phyloP scores from a whole-genome alignment of 768 basidiomycete genomes.

The Auriscalpium vulgare region DNA sequence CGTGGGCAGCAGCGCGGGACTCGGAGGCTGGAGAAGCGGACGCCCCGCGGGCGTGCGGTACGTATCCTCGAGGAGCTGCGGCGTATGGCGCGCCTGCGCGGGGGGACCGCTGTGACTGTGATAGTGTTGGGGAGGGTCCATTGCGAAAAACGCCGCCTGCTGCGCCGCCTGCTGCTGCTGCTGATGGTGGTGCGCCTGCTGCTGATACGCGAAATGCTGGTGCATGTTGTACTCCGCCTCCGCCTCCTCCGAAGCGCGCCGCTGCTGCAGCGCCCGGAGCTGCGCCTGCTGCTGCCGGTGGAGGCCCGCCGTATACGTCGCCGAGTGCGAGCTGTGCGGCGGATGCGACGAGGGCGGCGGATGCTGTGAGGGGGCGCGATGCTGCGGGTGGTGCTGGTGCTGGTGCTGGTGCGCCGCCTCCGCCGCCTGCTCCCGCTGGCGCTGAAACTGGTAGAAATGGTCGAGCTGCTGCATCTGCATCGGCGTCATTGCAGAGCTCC shows the following conservation, averaged over 20 bases:
- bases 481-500: slow-evolving; percentile 80
- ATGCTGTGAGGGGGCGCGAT: slow-evolving; percentile 25
- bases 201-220: slow-evolving; percentile 27
- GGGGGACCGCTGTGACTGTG: background rate
- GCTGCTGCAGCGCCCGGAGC: slow-evolving; percentile 18
- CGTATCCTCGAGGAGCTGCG: background rate
- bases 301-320: slow-evolving; percentile 49
- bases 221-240: slow-evolving; percentile 26
- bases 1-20: slow-evolving; percentile 33
- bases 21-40: background rate
- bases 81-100: background rate
- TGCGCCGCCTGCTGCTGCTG: slow-evolving; percentile 18
- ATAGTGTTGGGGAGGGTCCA: slow-evolving; percentile 28
- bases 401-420: background rate
- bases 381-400: slow-evolving; percentile 18
- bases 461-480: slow-evolving; percentile 37
- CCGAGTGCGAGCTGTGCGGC: slow-evolving; percentile 33
- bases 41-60: background rate
- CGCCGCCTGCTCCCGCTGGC: slow-evolving; percentile 19
- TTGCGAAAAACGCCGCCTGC: slow-evolving; percentile 23
- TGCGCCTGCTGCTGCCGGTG: slow-evolving; percentile 27
- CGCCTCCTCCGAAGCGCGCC: slow-evolving; percentile 15
- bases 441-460: slow-evolving; percentile 36
- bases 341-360: slow-evolving; percentile 26
- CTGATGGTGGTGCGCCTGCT: slow-evolving; percentile 26